Evolutionary conservation across 495 filamentous ascomycete genomes (phyloP), one percentile per base, ranked within the genome.

Genomic region (Oleoguttula mirabilis): DNA sequence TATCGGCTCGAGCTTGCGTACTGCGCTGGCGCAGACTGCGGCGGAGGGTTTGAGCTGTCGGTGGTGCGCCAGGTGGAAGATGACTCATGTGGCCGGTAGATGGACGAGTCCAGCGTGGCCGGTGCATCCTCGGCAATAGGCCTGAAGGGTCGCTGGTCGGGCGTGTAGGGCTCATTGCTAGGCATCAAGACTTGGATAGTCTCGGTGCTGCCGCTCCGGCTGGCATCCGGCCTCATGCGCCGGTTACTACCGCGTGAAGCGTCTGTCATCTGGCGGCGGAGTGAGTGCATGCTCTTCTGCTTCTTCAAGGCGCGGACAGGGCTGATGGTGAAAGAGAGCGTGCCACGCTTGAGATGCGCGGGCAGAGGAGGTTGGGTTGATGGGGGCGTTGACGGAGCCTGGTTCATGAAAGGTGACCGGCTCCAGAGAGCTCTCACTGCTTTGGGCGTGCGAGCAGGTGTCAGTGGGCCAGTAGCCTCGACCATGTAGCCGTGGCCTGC

Each of bases 151-250:
- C 36, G 44, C 30, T 39, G 45, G n/a, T 48, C 40, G 5, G 47
- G 47, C 11, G 47, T 50, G 16, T 39, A 50, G 2, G 47, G 41
- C 28, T 43, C 47, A n/a, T 44, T 32, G 40, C 40, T 38, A 5
- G 54, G 60, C 59, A 64, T 60, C 27, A 64, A 33, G 12, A 64
- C 60, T 23, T 62, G 51, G 16, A 64, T 62, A 1, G 60, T 64
- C 40, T 60, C 60, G 2, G 50, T 38, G 25, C 36, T 49, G 22
- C 19, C 54, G 40, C 39, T 56, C 20, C 45, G 39, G 43, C 24
- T 41, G 8, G 15, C 14, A 12, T 43, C 41, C 12, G 48, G 39
- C 27, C 43, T 39, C 11, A 10, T 28, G 10, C 27, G 27, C 6
- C 25, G 21, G 32, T 19, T 45, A 35, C 27, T 45, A 3, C 15